phyloP scores from a whole-genome alignment of 2,329 filamentous ascomycete species.

The Aspergillus glaucus region DNA sequence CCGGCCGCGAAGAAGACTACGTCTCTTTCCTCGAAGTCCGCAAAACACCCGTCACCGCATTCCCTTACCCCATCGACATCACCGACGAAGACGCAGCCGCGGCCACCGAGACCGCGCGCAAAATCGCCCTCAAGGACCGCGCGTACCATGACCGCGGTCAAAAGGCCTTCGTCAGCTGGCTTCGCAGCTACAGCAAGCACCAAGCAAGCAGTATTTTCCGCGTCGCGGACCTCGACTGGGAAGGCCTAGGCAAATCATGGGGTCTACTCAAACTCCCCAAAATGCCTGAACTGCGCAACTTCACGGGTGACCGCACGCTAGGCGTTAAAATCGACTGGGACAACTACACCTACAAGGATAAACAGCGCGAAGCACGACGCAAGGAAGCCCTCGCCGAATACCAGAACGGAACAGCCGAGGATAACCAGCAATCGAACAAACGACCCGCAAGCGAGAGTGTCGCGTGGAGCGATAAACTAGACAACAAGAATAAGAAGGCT shows the following conservation, averaged over 20 bases:
- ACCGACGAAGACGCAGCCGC: conserved; percentile 55
- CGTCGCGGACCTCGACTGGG: conserved; percentile 75
- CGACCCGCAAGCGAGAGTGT: conserved; percentile 55
- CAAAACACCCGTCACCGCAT: conserved; percentile 70
- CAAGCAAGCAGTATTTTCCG: conserved; percentile 88
- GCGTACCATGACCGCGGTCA: conserved; percentile 81
- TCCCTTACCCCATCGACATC: conserved; percentile 55
- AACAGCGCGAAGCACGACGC: conserved; percentile 61
- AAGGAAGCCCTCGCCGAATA: conserved; percentile 48
- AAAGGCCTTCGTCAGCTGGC: conserved; percentile 87
- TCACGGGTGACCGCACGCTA: conserved; percentile 60
- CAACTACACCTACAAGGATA: conserved; percentile 65
- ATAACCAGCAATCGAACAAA: conserved; percentile 40
- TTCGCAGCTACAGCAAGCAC: conserved; percentile 85
- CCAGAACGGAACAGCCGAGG: conserved; percentile 33
- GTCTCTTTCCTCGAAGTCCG: conserved; percentile 78
- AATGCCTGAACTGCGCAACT: conserved; percentile 83
- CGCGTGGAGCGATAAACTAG: conserved; percentile 67
- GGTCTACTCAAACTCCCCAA: conserved; percentile 78
- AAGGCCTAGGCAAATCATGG: conserved; percentile 73
- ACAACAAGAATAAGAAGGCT: conserved; percentile 57
- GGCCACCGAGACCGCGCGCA: conserved; percentile 56
- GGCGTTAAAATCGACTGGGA: conserved; percentile 57
- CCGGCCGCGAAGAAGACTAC: conserved; percentile 84
- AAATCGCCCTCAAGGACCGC: conserved; percentile 51